Evolutionary conservation across 176 grass and related monocot genomes (phyloP).

Genomic region (sorghum (Sorghum bicolor)): DNA sequence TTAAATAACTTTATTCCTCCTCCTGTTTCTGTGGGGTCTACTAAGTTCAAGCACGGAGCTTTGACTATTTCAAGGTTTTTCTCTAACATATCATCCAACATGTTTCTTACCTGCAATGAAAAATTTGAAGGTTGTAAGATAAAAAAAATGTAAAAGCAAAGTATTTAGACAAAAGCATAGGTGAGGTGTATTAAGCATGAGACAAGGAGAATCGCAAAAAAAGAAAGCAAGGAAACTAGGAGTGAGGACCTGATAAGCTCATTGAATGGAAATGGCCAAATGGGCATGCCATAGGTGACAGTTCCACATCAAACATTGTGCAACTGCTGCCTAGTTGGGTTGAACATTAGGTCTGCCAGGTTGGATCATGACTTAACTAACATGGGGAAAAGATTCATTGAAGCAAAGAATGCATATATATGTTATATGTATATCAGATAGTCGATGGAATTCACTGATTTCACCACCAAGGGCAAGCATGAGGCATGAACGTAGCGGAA

Average conservation of each 20-base stretch:
- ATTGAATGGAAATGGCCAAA: not conserved
- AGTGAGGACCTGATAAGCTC: not conserved
- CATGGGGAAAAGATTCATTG: not conserved
- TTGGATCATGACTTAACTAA: not conserved
- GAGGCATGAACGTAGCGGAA: not conserved
- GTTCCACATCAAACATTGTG: not conserved
- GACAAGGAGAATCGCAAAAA: too few species aligned
- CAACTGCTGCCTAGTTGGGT: not conserved
- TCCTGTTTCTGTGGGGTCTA: slow-evolving; percentile 36
- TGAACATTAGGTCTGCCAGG: not conserved
- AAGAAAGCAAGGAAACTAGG: not conserved
- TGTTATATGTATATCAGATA: not conserved
- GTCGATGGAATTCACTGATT: not conserved
- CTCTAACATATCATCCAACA: slow-evolving; percentile 82
- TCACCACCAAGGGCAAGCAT: not conserved
- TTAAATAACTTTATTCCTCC: slow-evolving; percentile 80
- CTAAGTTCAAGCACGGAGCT: slow-evolving; percentile 31
- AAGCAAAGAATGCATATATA: not conserved
- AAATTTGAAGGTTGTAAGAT: slow-evolving; percentile 18
- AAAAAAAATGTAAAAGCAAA: not conserved
- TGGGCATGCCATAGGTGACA: not conserved
- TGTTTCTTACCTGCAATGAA: slow-evolving; percentile 63
- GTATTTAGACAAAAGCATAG: not conserved
- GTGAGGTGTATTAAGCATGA: not conserved
- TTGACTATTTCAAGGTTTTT: slow-evolving; percentile 71